Evolutionary conservation across 768 basidiomycete genomes (phyloP).

Genomic region (Mycena indigotica): DNA sequence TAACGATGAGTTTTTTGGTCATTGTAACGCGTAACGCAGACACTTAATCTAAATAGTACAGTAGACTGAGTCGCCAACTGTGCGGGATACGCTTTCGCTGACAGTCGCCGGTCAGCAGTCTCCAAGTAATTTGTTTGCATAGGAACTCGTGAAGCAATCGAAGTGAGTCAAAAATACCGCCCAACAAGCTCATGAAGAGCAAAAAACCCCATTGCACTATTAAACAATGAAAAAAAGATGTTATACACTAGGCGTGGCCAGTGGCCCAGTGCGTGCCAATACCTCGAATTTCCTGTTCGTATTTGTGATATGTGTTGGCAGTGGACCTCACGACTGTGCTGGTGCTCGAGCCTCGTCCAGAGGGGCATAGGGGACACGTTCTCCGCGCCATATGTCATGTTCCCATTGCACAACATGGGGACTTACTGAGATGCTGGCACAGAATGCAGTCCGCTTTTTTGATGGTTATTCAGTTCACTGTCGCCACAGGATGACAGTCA

Average conservation of each 20-base stretch:
- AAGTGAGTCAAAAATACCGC: no score
- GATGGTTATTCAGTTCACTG: slow-evolving; percentile 24
- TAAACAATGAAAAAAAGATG: no score
- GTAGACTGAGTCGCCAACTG: no score
- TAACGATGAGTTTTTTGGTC: no score
- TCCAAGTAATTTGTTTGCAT: no score
- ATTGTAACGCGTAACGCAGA: no score
- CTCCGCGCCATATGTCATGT: not conserved
- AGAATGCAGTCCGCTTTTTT: slow-evolving; percentile 21
- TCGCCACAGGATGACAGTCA: slow-evolving; percentile 27
- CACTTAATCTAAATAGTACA: no score
- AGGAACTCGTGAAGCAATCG: no score
- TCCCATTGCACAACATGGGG: not conserved
- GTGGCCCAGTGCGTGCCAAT: slow-evolving; percentile 2
- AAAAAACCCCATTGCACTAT: no score
- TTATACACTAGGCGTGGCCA: slow-evolving; percentile 4
- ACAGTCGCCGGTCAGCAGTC: no score
- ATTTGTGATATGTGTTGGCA: not conserved
- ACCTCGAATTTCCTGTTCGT: not conserved
- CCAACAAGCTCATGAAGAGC: no score
- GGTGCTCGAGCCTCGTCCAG: slow-evolving; percentile 5
- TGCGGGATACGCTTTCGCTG: no score
- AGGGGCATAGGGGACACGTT: not conserved
- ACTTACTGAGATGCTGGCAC: not conserved
- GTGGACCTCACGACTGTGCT: slow-evolving; percentile 14